Base-by-base conservation (phyloP, 306 rosid species). In the Malus domestica region DNA sequence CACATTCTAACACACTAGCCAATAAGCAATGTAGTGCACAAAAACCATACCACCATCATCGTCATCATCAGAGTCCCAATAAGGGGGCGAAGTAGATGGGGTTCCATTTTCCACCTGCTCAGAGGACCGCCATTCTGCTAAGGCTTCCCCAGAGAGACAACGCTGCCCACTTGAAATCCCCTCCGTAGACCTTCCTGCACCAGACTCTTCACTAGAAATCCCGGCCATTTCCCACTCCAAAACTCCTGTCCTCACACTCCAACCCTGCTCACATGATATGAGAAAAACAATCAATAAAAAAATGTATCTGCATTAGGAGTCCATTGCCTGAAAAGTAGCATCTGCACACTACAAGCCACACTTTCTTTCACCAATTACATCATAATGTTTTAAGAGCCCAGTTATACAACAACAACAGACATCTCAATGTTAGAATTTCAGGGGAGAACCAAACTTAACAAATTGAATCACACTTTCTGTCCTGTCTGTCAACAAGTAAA, bases 21-120 rank as follows among this genome's bases (percentile, higher is more conserved):
- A 42, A 60, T 42, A n/a, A 57, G 42, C 33, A 62, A 66, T 35
- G 10, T 33, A 23, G 14, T 15, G 12, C 51, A 65, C 51, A 57
- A 74, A 7, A 67, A 81, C 74, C 77, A 70, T 80, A 88, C 96
- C 93, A 85, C 90, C 90, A 49, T 96, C 99, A 2, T 90, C 91
- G 0, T 93, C 98, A 0, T 96, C 98, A 16, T 96, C 99, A 27
- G 94, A 87, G 77, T 96, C 99, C 99, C 99, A 96, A 70, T 89
- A 93, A 63, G 98, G 93, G 14, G 99, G 99, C 16, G 99, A 93
- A 75, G 98, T 93, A 6, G 97, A 96, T 8, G 98, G 82, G 23
- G 76, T 89, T 80, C 96, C 99, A 85, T 93, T 93, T 85, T 96
- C 99, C 90, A 96, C 97, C 87, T 96, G 99, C 86, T 96, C 99